These are phyloP conservation scores for Colletotrichum neosansevieriae DNA, from an alignment of 2,329 filamentous ascomycete species.

Conservation along the genomic window DNA sequence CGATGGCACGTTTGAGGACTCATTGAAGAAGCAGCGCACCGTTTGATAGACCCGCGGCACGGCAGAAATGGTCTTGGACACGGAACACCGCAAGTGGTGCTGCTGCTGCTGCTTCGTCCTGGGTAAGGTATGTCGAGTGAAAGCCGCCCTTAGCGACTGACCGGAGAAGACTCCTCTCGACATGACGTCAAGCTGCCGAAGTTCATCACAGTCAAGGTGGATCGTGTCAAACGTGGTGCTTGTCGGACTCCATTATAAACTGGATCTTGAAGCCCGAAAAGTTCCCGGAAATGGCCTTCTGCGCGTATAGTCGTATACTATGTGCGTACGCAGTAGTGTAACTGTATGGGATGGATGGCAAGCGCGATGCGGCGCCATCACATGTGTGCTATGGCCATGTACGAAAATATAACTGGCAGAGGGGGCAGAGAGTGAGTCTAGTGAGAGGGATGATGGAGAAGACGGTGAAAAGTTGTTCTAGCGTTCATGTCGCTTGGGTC, in stretches of 20 bases:
- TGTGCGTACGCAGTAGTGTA: too few relatives aligned
- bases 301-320: too few relatives aligned
- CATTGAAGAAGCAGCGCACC: neutral
- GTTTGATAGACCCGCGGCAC: constrained; percentile 2
- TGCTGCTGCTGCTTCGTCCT: too few relatives aligned
- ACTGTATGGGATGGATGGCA: neutral
- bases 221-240: constrained; percentile 30
- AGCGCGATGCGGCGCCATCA: constrained; percentile 22
- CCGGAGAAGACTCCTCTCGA: neutral
- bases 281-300: constrained; percentile 14
- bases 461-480: constrained; percentile 36
- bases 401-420: too few relatives aligned
- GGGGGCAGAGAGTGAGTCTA: too few relatives aligned
- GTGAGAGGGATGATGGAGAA: too few relatives aligned
- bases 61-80: neutral
- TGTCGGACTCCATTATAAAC: constrained; percentile 19
- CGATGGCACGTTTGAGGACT: constrained; percentile 4
- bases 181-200: constrained; percentile 33
- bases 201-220: constrained; percentile 12
- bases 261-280: constrained; percentile 30
- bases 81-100: neutral
- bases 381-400: neutral
- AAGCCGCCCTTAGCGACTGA: constrained; percentile 36
- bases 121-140: constrained; percentile 37
- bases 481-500: constrained; percentile 23